Base-by-base conservation (phyloP, 2,329 filamentous ascomycete species). In the Fusarium pseudocircinatum region DNA sequence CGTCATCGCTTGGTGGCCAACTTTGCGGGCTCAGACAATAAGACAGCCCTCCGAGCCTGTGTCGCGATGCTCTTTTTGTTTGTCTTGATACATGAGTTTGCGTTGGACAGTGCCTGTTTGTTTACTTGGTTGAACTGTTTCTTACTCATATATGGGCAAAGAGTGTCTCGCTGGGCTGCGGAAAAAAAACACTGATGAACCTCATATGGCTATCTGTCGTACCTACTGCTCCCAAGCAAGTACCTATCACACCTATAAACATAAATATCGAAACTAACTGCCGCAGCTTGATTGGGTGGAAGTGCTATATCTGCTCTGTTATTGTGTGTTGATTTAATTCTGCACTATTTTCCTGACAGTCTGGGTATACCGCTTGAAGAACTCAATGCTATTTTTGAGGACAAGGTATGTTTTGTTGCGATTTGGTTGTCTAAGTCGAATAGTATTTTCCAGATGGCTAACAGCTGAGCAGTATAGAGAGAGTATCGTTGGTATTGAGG, bases 231-330 rank as follows among this genome's bases (percentile, higher is more conserved):
- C 42, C 30, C 52, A 10, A 34, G 47, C 34, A 20, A 56, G 52
- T 42, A 13, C 22, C 15, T 16, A 6, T 40, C 7, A 10, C 15
- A 32, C 20, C 3, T 8, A 3, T 24, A 3, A 7, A 10, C 26
- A 30, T 0, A 18, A 6, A 4, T 2, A 4, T 14, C 3, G 16
- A 7, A 24, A 4, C 22, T 34, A 0, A 50, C 16, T 4, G 30
- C 30, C 20, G 12, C 16, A 50, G 47, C 16, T 50, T 30, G 12
- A 56, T 56, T 40, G 52, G 37, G 11, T 56, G 37, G 52, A 56
- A 56, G 26, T 42, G 42, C 15, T 42, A 56, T 14, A 26, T 56
- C 14, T 40, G 36, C 32, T 56, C 42, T 6, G 30, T 56, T 2
- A 30, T 30, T 20, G n/a, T n/a, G n/a, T n/a, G n/a, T n/a, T n/a